These are phyloP conservation scores for Jamesozyma jinghongensis DNA, from an alignment of 805 yeast genomes.

Conservation along the genomic window DNA sequence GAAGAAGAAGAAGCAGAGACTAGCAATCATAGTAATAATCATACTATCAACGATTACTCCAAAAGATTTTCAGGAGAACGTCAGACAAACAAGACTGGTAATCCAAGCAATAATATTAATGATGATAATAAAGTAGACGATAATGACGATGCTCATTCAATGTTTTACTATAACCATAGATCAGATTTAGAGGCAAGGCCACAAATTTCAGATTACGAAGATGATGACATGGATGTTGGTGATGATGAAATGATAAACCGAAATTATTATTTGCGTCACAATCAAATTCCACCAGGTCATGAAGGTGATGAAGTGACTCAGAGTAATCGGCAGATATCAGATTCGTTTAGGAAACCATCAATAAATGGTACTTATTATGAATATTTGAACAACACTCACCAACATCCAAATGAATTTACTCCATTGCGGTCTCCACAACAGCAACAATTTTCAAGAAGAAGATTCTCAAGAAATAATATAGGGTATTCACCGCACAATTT, in stretches of 20 bases:
- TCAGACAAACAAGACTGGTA: slow-evolving; percentile 1
- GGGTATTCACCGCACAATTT: slow-evolving; percentile 45
- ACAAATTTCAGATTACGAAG: slow-evolving; percentile 27
- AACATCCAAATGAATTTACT: slow-evolving; percentile 16
- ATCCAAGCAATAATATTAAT: not conserved
- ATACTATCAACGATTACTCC: not conserved
- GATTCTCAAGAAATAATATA: slow-evolving; percentile 11
- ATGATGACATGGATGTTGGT: slow-evolving; percentile 15
- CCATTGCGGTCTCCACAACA: slow-evolving; percentile 8
- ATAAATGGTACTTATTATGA: slow-evolving; percentile 1
- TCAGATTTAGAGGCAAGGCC: slow-evolving; percentile 26
- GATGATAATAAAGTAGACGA: slow-evolving; percentile 9
- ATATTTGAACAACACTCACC: not conserved
- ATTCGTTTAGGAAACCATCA: not conserved
- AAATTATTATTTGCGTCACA: slow-evolving; percentile 1
- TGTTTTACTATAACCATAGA: slow-evolving; percentile 28
- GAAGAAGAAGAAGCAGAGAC: slow-evolving; percentile 13
- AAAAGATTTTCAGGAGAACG: slow-evolving; percentile 12
- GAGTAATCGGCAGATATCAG: not conserved
- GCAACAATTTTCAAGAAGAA: slow-evolving; percentile 5
- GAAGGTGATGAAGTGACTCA: not conserved
- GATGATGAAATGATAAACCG: slow-evolving; percentile 5
- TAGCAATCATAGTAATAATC: not conserved
- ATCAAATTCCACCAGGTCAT: not conserved
- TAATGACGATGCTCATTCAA: slow-evolving; percentile 25